Conservation (phyloP, 108 stramenopile species). For the Parietichytrium sp. region DNA sequence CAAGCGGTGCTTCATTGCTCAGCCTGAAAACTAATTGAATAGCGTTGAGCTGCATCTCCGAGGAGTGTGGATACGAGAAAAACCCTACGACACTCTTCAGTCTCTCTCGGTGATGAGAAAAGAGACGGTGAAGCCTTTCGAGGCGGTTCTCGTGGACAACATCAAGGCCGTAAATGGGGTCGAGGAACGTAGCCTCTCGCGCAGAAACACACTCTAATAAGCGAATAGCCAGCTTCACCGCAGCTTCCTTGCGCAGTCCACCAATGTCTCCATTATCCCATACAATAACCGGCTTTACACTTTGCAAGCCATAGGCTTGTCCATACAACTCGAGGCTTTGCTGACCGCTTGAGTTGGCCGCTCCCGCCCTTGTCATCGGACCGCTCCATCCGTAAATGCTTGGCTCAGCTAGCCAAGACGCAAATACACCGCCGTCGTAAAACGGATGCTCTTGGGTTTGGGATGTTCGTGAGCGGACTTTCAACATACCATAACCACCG, state of each 20-base stretch:
- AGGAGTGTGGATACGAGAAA: slow-evolving; percentile 5
- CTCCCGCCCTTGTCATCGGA: neutral
- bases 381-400: neutral
- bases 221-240: neutral
- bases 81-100: neutral
- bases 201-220: neutral
- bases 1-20: neutral
- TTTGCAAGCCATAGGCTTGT: neutral
- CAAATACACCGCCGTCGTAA: slow-evolving; percentile 12
- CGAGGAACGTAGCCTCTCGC: slow-evolving; percentile 4
- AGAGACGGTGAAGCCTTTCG: slow-evolving; percentile 28
- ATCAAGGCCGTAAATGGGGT: neutral
- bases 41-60: slow-evolving; percentile 26
- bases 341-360: neutral
- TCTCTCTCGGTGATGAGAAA: slow-evolving; percentile 10
- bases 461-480: neutral
- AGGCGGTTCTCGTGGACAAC: slow-evolving; percentile 22
- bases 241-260: neutral
- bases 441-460: neutral
- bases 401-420: slow-evolving; percentile 27
- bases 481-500: neutral
- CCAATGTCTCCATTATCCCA: slow-evolving; percentile 32
- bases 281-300: too few relatives aligned
- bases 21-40: slow-evolving; percentile 9
- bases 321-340: neutral